A percentile compares a stretch with the other conserved stretches of the same genome.
These are phyloP conservation scores for Aspergillus sparsus DNA, from an alignment of 495 filamentous ascomycete genomes.

Conservation along the genomic window DNA sequence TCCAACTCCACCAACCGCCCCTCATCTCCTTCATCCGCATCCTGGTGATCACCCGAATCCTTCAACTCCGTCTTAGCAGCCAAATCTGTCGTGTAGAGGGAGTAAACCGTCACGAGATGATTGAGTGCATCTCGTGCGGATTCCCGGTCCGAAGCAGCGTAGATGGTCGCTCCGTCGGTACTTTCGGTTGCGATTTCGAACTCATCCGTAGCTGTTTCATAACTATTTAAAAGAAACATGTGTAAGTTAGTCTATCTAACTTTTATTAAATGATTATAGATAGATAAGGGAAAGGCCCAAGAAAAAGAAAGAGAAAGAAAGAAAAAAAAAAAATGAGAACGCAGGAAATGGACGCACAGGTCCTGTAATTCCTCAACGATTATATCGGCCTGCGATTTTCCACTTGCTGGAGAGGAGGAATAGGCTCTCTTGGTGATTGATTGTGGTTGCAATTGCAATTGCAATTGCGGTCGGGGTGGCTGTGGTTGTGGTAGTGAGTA, in stretches of 20 bases:
- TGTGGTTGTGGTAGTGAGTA: no score
- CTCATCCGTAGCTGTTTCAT: slow-evolving; percentile 48
- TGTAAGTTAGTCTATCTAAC: slow-evolving; percentile 8
- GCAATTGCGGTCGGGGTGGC: no score
- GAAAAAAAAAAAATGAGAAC: no score
- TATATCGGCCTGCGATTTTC: no score
- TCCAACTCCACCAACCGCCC: slow-evolving; percentile 31
- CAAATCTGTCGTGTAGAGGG: slow-evolving; percentile 35
- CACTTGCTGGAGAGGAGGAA: no score
- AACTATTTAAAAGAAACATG: slow-evolving; percentile 14
- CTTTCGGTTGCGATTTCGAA: slow-evolving; percentile 51
- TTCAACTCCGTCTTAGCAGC: slow-evolving; percentile 5
- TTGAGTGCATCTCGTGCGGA: slow-evolving; percentile 47
- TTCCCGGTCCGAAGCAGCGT: slow-evolving; percentile 49
- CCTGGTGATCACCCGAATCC: neutral
- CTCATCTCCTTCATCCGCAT: slow-evolving; percentile 14
- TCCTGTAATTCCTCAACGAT: no score
- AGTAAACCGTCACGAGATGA: slow-evolving; percentile 39
- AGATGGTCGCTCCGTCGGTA: slow-evolving; percentile 45
- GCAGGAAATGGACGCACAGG: no score
- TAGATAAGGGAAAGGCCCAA: neutral
- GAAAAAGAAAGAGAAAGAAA: no score
- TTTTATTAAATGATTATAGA: neutral
- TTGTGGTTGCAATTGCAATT: no score
- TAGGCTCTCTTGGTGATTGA: no score